Conservation (phyloP, 257 asterid species). For the Ehretia macrophylla region DNA sequence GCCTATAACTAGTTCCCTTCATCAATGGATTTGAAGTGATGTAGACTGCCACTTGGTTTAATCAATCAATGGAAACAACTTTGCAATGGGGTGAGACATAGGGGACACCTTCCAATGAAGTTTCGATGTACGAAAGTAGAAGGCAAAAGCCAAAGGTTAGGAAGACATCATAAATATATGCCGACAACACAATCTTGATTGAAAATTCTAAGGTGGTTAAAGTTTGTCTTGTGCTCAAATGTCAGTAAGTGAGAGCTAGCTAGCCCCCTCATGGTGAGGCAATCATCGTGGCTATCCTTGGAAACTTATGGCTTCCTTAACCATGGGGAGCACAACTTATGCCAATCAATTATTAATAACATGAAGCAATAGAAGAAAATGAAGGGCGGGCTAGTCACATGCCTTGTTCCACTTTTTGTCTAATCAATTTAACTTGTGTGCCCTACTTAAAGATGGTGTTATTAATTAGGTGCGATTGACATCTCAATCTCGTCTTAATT, state of each 20-base stretch:
- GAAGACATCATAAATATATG: conserved; percentile 14
- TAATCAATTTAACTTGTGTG: conserved; percentile 6
- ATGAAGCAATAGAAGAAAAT: too few species aligned
- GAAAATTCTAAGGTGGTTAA: conserved; percentile 6
- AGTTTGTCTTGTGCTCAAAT: conserved; percentile 15
- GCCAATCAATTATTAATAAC: neutral
- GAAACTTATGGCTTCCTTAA: too few species aligned
- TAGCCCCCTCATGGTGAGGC: conserved; percentile 30
- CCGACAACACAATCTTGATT: conserved; percentile 23
- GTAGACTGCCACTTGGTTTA: conserved; percentile 16
- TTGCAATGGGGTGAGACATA: conserved; percentile 1
- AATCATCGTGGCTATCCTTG: conserved; percentile 6
- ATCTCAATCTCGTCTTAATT: conserved; percentile 22
- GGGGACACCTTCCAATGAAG: conserved; percentile 10
- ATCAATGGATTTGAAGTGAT: conserved; percentile 27
- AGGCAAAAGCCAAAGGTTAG: conserved; percentile 8
- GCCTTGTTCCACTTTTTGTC: conserved; percentile 27
- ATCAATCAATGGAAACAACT: conserved; percentile 10
- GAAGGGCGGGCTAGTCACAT: conserved; percentile 26
- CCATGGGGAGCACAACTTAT: neutral
- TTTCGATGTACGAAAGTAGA: conserved; percentile 16
- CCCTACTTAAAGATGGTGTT: conserved; percentile 25
- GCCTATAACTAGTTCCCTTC: conserved; percentile 25
- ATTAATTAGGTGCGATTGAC: conserved; percentile 5
- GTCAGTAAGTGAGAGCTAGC: conserved; percentile 23